A percentile compares a stretch with the other conserved stretches of the same genome.
Evolutionary conservation across 192 early-diverging fungal species (phyloP).

Genomic region (Backusella tarrabulga): DNA sequence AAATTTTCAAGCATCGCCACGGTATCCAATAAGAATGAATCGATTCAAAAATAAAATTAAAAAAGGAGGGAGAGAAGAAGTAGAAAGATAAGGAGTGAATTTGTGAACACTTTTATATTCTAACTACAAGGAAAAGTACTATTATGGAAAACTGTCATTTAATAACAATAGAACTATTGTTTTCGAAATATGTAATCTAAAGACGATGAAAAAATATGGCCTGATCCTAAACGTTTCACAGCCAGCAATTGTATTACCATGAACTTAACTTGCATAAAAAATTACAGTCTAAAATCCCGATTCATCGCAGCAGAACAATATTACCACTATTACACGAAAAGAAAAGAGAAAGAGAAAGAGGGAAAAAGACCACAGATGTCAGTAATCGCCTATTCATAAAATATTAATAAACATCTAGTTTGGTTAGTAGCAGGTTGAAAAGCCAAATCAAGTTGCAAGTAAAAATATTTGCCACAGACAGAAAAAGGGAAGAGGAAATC

Average conservation of each 20-base stretch:
- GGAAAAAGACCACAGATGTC: neutral
- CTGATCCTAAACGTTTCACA: neutral
- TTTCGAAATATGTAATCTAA: neutral
- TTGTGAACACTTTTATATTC: neutral
- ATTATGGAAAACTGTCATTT: neutral
- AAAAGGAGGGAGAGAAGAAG: neutral
- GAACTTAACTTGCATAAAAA: neutral
- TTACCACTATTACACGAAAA: neutral
- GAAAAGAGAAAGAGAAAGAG: too few species aligned
- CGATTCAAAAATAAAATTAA: neutral
- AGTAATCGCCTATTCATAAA: neutral
- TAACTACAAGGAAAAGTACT: neutral
- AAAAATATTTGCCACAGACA: neutral
- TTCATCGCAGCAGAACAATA: neutral
- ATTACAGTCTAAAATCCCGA: neutral
- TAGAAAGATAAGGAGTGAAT: neutral
- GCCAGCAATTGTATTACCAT: neutral
- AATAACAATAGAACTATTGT: slow-evolving; percentile 1
- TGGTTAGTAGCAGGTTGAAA: neutral
- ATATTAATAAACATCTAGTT: neutral
- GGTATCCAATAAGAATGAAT: neutral
- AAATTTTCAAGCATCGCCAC: neutral
- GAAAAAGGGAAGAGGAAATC: neutral
- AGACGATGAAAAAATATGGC: neutral
- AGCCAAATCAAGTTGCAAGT: neutral